Evolutionary conservation across 805 yeast genomes (phyloP).

Genomic region (Candida coquimbonensis): DNA sequence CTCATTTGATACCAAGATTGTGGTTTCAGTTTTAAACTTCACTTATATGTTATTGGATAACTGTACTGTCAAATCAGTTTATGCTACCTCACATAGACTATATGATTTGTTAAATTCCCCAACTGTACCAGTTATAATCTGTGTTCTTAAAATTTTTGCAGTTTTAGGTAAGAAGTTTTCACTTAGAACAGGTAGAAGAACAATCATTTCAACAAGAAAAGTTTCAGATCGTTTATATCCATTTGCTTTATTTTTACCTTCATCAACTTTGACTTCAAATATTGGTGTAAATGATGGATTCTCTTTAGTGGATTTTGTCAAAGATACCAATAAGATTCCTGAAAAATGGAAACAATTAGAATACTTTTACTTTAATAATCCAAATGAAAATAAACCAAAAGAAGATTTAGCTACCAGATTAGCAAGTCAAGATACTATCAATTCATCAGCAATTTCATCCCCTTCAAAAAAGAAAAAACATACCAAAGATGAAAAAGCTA

Average conservation of each 20-base stretch:
- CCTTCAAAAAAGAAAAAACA: conserved; percentile 18
- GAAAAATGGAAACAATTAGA: conserved; percentile 48
- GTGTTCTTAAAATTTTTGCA: conserved; percentile 54
- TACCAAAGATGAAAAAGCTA: conserved; percentile 6
- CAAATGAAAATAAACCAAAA: background rate
- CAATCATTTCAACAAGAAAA: conserved; percentile 18
- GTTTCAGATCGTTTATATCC: conserved; percentile 26
- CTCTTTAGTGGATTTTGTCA: conserved; percentile 40
- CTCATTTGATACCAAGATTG: conserved; percentile 37
- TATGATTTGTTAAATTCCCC: conserved; percentile 52
- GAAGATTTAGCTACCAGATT: conserved; percentile 10
- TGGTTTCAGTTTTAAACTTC: conserved; percentile 51
- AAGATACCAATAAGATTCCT: conserved; percentile 40
- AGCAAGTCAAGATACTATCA: conserved; percentile 3
- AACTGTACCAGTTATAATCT: conserved; percentile 49
- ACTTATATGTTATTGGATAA: conserved; percentile 58
- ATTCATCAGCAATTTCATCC: conserved; percentile 8
- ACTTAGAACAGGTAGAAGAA: conserved; percentile 26
- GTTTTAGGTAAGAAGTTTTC: conserved; percentile 56
- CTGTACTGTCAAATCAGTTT: conserved; percentile 60
- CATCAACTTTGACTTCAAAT: conserved; percentile 28
- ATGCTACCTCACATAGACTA: conserved; percentile 58
- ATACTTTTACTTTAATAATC: conserved; percentile 38
- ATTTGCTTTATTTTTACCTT: conserved; percentile 51
- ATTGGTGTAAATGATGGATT: conserved; percentile 31